phyloP scores from a whole-genome alignment of 169 alveolate genomes.

The Perkinsus chesapeaki region DNA sequence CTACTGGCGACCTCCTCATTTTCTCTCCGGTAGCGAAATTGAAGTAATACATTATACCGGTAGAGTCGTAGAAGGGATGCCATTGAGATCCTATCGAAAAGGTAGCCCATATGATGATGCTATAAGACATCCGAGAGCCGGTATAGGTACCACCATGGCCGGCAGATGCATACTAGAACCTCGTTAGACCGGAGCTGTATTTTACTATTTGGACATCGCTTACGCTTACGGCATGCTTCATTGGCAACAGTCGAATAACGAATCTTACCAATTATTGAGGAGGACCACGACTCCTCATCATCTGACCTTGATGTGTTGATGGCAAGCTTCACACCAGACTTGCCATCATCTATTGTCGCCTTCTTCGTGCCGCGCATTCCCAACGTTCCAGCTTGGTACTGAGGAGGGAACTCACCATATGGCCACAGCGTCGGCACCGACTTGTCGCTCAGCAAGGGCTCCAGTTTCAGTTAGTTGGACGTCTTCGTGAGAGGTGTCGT shows the following conservation, averaged over 20 bases:
- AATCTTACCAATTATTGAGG: neutral
- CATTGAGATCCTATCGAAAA: neutral
- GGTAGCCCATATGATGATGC: too few relatives aligned
- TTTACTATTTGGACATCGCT: too few relatives aligned
- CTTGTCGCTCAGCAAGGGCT: neutral
- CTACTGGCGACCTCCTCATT: neutral
- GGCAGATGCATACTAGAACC: too few relatives aligned
- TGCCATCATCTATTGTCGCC: neutral
- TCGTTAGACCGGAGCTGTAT: too few relatives aligned
- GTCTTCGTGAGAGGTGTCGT: neutral
- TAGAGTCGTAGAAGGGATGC: conserved; percentile 11
- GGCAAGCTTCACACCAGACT: neutral
- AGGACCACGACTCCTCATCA: neutral
- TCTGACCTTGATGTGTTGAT: neutral
- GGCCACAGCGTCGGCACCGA: too few relatives aligned
- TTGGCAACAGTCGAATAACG: neutral
- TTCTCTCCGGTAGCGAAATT: neutral
- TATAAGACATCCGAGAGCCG: too few relatives aligned
- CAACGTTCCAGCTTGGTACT: neutral
- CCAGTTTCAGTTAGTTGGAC: neutral
- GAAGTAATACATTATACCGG: conserved; percentile 1
- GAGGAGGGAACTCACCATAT: neutral
- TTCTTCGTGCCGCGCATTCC: neutral
- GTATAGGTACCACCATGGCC: too few relatives aligned
- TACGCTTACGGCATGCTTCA: too few relatives aligned